A percentile compares a stretch with the other conserved stretches of the same genome.
Evolutionary conservation across 129 eudicot genomes (phyloP).

Genomic region (Centella asiatica): DNA sequence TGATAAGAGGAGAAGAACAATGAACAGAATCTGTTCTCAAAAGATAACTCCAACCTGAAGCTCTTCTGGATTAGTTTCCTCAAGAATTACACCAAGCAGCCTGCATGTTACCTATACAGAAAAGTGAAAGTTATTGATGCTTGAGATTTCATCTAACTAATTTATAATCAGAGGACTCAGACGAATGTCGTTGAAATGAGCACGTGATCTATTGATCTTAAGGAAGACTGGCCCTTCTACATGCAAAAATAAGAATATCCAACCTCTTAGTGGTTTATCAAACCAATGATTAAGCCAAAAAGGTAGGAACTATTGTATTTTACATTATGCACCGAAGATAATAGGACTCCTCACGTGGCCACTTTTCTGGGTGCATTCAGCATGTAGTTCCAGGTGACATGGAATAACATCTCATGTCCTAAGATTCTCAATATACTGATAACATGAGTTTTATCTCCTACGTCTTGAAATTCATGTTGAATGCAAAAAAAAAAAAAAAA

Average conservation of each 20-base stretch:
- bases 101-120: constrained; percentile 68
- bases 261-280: background rate
- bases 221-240: background rate
- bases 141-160: constrained; percentile 8
- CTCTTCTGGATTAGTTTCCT: constrained; percentile 83
- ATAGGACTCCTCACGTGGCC: background rate
- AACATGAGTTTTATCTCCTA: too few relatives aligned
- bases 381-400: too few relatives aligned
- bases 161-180: constrained; percentile 3
- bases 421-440: too few relatives aligned
- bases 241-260: background rate
- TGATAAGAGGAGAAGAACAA: constrained; percentile 6
- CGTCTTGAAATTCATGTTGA: too few relatives aligned
- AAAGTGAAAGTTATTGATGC: background rate
- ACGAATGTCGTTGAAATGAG: background rate
- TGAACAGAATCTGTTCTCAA: too few relatives aligned
- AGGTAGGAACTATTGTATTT: background rate
- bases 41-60: constrained; percentile 48
- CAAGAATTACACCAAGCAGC: constrained; percentile 79
- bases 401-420: too few relatives aligned
- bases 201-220: background rate
- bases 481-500: too few relatives aligned
- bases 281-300: background rate
- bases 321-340: background rate
- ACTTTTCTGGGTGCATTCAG: too few relatives aligned